These are phyloP conservation scores for Penicillium corylophilum DNA, from an alignment of 2,329 filamentous ascomycete species.

Conservation along the genomic window DNA sequence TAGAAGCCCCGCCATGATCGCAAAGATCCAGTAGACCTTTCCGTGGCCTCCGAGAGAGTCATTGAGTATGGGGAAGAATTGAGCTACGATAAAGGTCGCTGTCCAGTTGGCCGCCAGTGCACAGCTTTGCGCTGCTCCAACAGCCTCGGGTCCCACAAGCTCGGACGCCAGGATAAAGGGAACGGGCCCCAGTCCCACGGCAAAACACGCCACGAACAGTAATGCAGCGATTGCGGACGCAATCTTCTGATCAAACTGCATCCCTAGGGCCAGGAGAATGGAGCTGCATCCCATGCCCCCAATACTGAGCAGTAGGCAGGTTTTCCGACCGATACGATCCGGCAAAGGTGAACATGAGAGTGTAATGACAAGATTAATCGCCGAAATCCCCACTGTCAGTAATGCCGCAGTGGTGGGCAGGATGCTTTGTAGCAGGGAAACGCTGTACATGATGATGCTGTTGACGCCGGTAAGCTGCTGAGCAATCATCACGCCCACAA, in stretches of 20 bases:
- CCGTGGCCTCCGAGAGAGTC: conserved; percentile 72
- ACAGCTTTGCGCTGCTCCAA: conserved; percentile 88
- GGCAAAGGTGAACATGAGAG: conserved; percentile 77
- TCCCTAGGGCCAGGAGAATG: conserved; percentile 74
- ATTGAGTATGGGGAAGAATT: conserved; percentile 91
- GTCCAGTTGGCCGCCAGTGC: conserved; percentile 83
- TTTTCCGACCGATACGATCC: conserved; percentile 84
- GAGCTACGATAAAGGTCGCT: conserved; percentile 86
- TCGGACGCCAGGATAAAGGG: conserved; percentile 93
- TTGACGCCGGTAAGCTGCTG: conserved; percentile 96
- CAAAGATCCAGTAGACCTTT: conserved; percentile 90
- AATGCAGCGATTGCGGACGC: conserved; percentile 80
- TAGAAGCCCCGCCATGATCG: conserved; percentile 67
- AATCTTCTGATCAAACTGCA: conserved; percentile 68
- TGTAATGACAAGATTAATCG: conserved; percentile 82
- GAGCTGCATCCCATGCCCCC: conserved; percentile 79
- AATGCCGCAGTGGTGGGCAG: conserved; percentile 78
- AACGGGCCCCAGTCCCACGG: conserved; percentile 85
- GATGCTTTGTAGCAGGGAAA: conserved; percentile 78
- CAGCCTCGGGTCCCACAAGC: conserved; percentile 83
- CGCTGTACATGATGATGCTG: conserved; percentile 97
- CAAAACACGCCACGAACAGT: conserved; percentile 85
- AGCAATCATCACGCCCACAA: conserved; percentile 85
- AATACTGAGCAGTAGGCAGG: conserved; percentile 78
- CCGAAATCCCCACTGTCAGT: conserved; percentile 82